phyloP scores from a whole-genome alignment of 2,329 filamentous ascomycete genomes.

The Raffaelea albimanens region DNA sequence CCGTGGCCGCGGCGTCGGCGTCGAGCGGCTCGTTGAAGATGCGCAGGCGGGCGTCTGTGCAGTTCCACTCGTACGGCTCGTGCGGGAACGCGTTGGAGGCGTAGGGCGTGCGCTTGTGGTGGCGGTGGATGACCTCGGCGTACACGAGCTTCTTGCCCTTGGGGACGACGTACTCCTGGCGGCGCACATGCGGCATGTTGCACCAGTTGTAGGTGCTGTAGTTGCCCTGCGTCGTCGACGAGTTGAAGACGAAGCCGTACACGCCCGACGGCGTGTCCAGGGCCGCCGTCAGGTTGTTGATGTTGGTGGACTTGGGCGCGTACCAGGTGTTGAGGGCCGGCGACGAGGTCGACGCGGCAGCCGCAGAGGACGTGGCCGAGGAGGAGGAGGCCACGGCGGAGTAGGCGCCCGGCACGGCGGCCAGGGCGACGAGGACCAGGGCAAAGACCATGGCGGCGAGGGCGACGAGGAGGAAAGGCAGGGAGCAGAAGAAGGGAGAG shows the following conservation, averaged over 20 bases:
- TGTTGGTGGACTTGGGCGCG: slow-evolving; percentile 15
- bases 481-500: no score
- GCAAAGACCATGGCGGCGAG: no score
- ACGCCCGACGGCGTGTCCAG: slow-evolving; percentile 34
- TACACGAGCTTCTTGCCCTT: slow-evolving; percentile 54
- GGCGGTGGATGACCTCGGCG: slow-evolving; percentile 71
- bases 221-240: slow-evolving; percentile 44
- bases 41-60: slow-evolving; percentile 59
- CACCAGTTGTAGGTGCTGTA: slow-evolving; percentile 72
- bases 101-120: slow-evolving; percentile 80
- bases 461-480: no score
- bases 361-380: background rate
- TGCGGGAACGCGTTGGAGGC: slow-evolving; percentile 66
- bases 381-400: background rate
- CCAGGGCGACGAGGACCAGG: no score
- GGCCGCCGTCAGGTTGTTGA: slow-evolving; percentile 21
- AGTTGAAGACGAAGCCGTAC: slow-evolving; percentile 67
- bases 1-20: slow-evolving; percentile 35
- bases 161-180: slow-evolving; percentile 50
- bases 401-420: no score
- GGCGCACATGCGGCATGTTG: slow-evolving; percentile 79
- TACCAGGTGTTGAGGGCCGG: slow-evolving; percentile 14
- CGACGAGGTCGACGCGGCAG: slow-evolving; percentile 8
- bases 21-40: slow-evolving; percentile 50
- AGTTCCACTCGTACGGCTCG: slow-evolving; percentile 66